Evolutionary conservation across 2,329 filamentous ascomycete species (phyloP).

Genomic region (Scedosporium dehoogii): DNA sequence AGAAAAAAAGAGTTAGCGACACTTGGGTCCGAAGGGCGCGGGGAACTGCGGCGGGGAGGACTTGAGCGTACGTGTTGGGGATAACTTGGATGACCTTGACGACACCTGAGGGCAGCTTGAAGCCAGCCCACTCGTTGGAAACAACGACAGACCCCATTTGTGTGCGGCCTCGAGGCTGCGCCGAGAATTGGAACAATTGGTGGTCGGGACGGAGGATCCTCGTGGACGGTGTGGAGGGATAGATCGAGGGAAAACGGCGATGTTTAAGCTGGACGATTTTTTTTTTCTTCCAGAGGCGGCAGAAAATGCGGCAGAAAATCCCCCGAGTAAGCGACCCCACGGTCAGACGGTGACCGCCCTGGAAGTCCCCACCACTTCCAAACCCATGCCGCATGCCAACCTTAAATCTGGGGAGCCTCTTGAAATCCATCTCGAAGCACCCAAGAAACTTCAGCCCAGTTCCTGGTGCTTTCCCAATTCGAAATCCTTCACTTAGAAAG

Average conservation of each 20-base stretch:
- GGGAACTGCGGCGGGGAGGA: slow-evolving; percentile 2
- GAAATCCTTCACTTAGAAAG: too few species aligned
- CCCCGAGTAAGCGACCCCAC: neutral
- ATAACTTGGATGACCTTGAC: slow-evolving; percentile 46
- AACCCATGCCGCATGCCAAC: neutral
- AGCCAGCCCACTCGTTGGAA: slow-evolving; percentile 49
- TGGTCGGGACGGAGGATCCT: neutral
- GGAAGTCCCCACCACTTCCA: neutral
- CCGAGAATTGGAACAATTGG: neutral
- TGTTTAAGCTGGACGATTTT: neutral
- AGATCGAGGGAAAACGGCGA: neutral
- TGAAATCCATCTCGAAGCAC: too few species aligned
- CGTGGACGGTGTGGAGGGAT: neutral
- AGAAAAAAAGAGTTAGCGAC: slow-evolving; percentile 8
- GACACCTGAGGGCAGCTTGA: slow-evolving; percentile 49
- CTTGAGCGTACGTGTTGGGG: slow-evolving; percentile 45
- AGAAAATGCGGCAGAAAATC: neutral
- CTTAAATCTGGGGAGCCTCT: neutral
- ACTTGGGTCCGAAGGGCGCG: slow-evolving; percentile 8
- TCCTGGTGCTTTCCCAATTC: too few species aligned
- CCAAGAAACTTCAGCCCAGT: too few species aligned
- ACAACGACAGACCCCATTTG: slow-evolving; percentile 28
- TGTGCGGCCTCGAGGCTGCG: neutral
- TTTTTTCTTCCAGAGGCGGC: neutral
- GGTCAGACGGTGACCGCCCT: neutral